Evolutionary conservation across 129 eudicot species (phyloP).

Genomic region (Artemisia argyi): DNA sequence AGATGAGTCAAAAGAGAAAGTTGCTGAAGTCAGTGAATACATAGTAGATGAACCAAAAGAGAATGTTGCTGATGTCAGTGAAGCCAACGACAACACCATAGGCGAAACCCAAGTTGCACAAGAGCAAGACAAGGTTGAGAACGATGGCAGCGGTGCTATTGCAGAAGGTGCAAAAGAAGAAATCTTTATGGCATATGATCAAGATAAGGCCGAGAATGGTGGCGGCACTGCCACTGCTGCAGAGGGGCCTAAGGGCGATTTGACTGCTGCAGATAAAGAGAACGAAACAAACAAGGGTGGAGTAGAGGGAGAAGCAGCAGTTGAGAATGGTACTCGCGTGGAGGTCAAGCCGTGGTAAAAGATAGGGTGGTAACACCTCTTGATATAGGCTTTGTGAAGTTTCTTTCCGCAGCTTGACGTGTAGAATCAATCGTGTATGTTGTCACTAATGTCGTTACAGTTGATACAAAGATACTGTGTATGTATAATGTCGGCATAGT

Average conservation of each 20-base stretch:
- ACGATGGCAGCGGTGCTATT: constrained; percentile 11
- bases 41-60: constrained; percentile 14
- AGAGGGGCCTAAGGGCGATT: constrained; percentile 30
- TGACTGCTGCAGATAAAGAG: constrained; percentile 27
- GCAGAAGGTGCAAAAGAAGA: constrained; percentile 22
- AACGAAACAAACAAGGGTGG: constrained; percentile 21
- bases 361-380: not conserved
- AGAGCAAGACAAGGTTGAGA: constrained; percentile 26
- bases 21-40: constrained; percentile 31
- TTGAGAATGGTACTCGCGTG: constrained; percentile 45
- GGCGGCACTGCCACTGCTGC: constrained; percentile 13
- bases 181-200: constrained; percentile 16
- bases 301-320: constrained; percentile 25
- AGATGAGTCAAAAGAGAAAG: constrained; percentile 3
- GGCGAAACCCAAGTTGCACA: constrained; percentile 23
- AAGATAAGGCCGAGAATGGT: constrained; percentile 22
- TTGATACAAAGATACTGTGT: constrained; percentile 36
- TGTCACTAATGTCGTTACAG: constrained; percentile 33
- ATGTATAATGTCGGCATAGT: constrained; percentile 44
- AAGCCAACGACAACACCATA: not conserved
- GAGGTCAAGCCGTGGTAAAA: constrained; percentile 35
- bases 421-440: constrained; percentile 38
- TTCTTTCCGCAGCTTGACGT: constrained; percentile 28
- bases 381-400: too few relatives aligned
- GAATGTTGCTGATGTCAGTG: constrained; percentile 12